phyloP scores from a whole-genome alignment of 148 eudicot species.

The Persicaria maculosa region DNA sequence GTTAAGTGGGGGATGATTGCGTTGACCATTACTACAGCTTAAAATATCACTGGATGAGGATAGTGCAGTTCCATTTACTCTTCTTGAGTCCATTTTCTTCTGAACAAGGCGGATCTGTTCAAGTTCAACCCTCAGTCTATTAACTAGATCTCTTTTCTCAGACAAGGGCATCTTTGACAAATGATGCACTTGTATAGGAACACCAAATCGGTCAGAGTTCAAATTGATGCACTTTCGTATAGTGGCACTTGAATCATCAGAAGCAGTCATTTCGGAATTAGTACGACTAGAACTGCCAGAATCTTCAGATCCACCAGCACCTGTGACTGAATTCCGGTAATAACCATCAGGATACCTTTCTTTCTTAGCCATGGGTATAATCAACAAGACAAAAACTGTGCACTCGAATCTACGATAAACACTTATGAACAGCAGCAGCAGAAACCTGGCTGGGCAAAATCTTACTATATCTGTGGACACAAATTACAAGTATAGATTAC shows the following conservation, averaged over 20 bases:
- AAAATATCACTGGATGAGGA: constrained; percentile 38
- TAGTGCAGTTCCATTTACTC: constrained; percentile 20
- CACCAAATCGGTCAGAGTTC: constrained; percentile 45
- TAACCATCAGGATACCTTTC: constrained; percentile 36
- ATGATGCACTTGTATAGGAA: constrained; percentile 39
- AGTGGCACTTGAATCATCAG: constrained; percentile 34
- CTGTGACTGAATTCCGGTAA: constrained; percentile 23
- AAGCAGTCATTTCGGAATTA: constrained; percentile 26
- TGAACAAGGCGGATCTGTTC: constrained; percentile 41
- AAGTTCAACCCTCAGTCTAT: constrained; percentile 45
- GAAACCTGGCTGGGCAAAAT: background rate
- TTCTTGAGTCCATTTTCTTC: constrained; percentile 28
- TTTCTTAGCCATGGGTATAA: constrained; percentile 36
- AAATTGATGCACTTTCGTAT: constrained; percentile 44
- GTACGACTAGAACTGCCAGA: constrained; percentile 46
- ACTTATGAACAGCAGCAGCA: background rate
- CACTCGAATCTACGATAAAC: background rate
- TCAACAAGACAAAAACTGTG: constrained; percentile 2
- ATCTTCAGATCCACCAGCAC: constrained; percentile 41
- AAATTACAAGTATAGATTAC: background rate
- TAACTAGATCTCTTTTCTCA: constrained; percentile 34
- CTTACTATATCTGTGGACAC: background rate
- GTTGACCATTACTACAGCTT: constrained; percentile 28
- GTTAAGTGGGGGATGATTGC: constrained; percentile 13
- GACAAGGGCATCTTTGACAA: constrained; percentile 36